A percentile compares a stretch with the other conserved stretches of the same genome.
Evolutionary conservation across 1,284 basidiomycete genomes (phyloP).

Genomic region (Melampsora americana): DNA sequence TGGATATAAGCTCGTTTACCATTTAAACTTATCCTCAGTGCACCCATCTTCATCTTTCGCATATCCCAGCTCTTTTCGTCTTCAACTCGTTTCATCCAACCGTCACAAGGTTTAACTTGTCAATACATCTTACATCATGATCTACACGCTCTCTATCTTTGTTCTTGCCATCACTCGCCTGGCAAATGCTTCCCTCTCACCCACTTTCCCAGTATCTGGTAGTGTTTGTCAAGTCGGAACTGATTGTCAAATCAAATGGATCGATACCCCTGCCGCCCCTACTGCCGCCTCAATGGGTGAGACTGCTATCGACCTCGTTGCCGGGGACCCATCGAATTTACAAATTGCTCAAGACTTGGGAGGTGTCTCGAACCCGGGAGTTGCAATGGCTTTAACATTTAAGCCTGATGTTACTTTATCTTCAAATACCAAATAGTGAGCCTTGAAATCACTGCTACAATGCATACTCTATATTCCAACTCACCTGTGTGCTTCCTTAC

Average conservation of each 20-base stretch:
- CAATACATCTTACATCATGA: conserved; percentile 11
- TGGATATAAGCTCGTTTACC: too few relatives aligned
- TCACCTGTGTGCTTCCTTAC: background rate
- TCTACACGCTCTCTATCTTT: conserved; percentile 9
- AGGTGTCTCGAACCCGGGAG: conserved; percentile 20
- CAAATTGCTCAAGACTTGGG: conserved; percentile 30
- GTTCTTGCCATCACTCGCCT: conserved; percentile 14
- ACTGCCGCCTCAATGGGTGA: conserved; percentile 26
- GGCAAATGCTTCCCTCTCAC: conserved; percentile 7
- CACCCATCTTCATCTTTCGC: too few relatives aligned
- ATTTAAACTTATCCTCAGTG: too few relatives aligned
- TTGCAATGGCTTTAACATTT: conserved; percentile 30
- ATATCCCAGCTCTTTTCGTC: too few relatives aligned
- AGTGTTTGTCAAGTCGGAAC: conserved; percentile 3
- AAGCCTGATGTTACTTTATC: conserved; percentile 13
- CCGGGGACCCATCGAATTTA: conserved; percentile 13
- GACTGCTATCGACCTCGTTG: conserved; percentile 32
- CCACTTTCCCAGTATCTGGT: conserved; percentile 22
- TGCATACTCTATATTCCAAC: background rate
- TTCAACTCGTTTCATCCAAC: too few relatives aligned
- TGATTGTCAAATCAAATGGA: conserved; percentile 40
- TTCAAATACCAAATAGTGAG: conserved; percentile 22
- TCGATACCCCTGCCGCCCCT: conserved; percentile 10
- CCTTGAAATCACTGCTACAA: background rate
- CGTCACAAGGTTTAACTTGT: background rate